Conservation (phyloP, 2,329 filamentous ascomycete genomes). For the Aspergillus alliaceus region DNA sequence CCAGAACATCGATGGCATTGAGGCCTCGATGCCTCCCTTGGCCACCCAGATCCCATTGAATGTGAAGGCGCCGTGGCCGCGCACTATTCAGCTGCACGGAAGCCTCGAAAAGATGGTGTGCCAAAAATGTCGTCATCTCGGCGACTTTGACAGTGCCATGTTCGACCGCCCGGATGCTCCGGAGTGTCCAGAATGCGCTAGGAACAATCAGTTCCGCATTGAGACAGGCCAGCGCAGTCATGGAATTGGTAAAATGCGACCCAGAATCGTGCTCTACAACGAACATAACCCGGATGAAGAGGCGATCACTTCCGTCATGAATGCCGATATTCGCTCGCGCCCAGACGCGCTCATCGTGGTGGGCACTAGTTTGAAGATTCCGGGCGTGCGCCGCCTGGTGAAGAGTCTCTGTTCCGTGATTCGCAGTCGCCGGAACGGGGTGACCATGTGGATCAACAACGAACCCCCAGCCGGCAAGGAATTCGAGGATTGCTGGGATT, state of each 20-base stretch:
- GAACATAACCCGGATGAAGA: slow-evolving; percentile 96
- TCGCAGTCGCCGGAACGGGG: slow-evolving; percentile 72
- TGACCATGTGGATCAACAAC: slow-evolving; percentile 93
- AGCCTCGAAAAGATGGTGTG: slow-evolving; percentile 96
- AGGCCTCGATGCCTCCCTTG: slow-evolving; percentile 78
- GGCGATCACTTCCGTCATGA: slow-evolving; percentile 88
- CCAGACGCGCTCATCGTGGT: slow-evolving; percentile 94
- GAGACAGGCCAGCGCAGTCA: slow-evolving; percentile 85
- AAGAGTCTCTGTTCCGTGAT: slow-evolving; percentile 87
- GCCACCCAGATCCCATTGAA: slow-evolving; percentile 78
- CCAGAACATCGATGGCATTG: slow-evolving; percentile 95
- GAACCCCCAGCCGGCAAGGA: slow-evolving; percentile 80
- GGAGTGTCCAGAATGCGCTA: slow-evolving; percentile 71
- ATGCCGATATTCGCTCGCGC: slow-evolving; percentile 77
- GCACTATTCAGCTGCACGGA: slow-evolving; percentile 89
- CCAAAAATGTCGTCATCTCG: slow-evolving; percentile 80
- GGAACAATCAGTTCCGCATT: slow-evolving; percentile 73
- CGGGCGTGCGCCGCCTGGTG: slow-evolving; percentile 84
- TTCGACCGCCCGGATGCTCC: slow-evolving; percentile 86
- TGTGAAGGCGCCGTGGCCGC: slow-evolving; percentile 86
- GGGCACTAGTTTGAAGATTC: slow-evolving; percentile 92
- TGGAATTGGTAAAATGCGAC: slow-evolving; percentile 84
- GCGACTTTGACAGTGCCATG: slow-evolving; percentile 72
- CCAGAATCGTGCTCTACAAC: slow-evolving; percentile 95
- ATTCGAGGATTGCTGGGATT: slow-evolving; percentile 89